Conservation (phyloP, 2,329 filamentous ascomycete genomes). For the Cordyceps fumosorosea region DNA sequence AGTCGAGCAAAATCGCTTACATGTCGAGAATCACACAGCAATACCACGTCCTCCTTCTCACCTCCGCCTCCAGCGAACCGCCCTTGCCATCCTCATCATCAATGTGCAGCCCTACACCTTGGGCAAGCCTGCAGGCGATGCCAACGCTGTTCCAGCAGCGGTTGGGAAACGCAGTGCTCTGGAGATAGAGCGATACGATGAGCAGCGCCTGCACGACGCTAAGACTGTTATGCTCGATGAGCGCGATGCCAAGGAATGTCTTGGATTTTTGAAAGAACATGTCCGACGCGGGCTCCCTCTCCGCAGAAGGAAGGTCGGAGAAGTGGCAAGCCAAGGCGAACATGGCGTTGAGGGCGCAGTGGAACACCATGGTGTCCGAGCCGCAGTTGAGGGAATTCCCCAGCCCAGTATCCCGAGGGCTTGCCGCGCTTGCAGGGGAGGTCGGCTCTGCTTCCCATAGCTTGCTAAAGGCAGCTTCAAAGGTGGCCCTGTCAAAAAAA, state of each 20-base stretch:
- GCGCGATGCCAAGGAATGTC: slow-evolving; percentile 21
- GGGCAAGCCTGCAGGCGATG: slow-evolving; percentile 33
- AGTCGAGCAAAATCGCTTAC: slow-evolving; percentile 18
- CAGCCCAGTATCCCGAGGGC: neutral
- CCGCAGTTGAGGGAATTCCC: neutral
- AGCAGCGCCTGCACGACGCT: slow-evolving; percentile 32
- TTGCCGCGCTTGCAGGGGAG: neutral
- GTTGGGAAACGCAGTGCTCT: slow-evolving; percentile 32
- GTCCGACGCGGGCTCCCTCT: slow-evolving; percentile 17
- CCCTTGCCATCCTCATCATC: slow-evolving; percentile 15
- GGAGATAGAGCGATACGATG: slow-evolving; percentile 29
- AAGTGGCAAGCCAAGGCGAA: slow-evolving; percentile 35
- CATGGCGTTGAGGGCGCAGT: slow-evolving; percentile 33
- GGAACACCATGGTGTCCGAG: slow-evolving; percentile 25
- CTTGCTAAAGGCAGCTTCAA: neutral
- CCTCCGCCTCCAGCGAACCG: slow-evolving; percentile 27
- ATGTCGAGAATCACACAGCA: slow-evolving; percentile 33
- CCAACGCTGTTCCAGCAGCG: slow-evolving; percentile 27
- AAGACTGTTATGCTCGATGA: slow-evolving; percentile 28
- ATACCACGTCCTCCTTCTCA: slow-evolving; percentile 32
- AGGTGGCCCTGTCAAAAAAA: neutral
- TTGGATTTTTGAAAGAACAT: slow-evolving; percentile 27
- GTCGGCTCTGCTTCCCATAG: neutral
- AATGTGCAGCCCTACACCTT: slow-evolving; percentile 35
- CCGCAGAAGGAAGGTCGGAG: slow-evolving; percentile 23